Conservation (phyloP, 2,329 filamentous ascomycete genomes). For the Talaromyces amestolkiae region DNA sequence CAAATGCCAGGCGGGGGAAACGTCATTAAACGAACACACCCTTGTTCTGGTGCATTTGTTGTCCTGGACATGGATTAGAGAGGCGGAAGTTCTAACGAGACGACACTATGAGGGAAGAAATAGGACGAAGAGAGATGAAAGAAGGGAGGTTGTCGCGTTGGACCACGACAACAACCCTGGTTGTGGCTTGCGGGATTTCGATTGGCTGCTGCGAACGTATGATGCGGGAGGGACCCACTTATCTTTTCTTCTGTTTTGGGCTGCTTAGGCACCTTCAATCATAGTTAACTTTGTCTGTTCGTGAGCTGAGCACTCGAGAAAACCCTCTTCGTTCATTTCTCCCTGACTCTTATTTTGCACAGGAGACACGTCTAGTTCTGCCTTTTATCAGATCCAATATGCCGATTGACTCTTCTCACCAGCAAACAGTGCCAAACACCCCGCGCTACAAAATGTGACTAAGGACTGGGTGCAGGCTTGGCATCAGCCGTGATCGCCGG, state of each 20-base stretch:
- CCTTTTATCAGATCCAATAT: not conserved
- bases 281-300: too few species aligned
- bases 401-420: not conserved
- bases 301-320: not conserved
- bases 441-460: conserved; percentile 7
- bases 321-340: not conserved
- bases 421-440: not conserved
- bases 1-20: conserved; percentile 13
- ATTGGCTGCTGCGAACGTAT: conserved; percentile 1
- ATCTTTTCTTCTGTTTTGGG: not conserved
- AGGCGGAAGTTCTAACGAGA: not conserved
- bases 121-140: not conserved
- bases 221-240: not conserved
- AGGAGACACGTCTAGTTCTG: not conserved
- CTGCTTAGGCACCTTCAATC: not conserved
- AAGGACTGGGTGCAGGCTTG: conserved; percentile 1
- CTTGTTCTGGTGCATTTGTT: not conserved
- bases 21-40: conserved; percentile 16
- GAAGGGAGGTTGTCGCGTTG: not conserved
- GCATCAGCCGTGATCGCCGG: conserved; percentile 3
- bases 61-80: not conserved
- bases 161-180: not conserved
- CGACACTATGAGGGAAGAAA: not conserved
- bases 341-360: too few species aligned
- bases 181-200: not conserved